Base-by-base conservation (phyloP, 768 basidiomycete species). In the Kwoniella sp. region DNA sequence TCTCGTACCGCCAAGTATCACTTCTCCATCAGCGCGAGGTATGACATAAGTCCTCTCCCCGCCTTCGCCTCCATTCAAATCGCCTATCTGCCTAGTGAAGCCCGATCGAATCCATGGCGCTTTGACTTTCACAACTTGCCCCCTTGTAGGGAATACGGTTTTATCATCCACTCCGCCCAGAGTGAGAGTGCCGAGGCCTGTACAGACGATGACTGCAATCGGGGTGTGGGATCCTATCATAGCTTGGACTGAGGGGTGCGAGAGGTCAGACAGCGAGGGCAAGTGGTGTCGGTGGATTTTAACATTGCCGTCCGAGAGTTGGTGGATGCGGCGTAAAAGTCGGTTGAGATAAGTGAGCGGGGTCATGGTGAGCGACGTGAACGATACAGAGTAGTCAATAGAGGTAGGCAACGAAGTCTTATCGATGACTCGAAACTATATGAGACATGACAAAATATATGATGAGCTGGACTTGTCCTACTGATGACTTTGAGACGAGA, bases 291-390 rank as follows among this genome's bases (percentile, higher is more conserved):
- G 68, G 46, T 71, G 68, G 8, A 80, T 48, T 2, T 49, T 49
- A 26, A 72, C 37, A 37, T 36, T 71, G 17, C 73, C 77, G 37
- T 66, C 66, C 0, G 33, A 36, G 10, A 50, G 59, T 4, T 10
- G 7, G 9, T 54, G 9, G 54, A 80, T 70, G 2, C 60, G 53
- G 9, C 44, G 25, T 2, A 72, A 37, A 0, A 81, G 76, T 24
- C 72, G 71, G 13, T 70, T 57, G 29, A 80, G 73, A 67, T 80
- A 77, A 37, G 60, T 49, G 2, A 63, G 50, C 0, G 80, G 78
- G 13, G 77, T 78, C 65, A 81, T 79, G 19, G 80, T 80, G n/a
- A 81, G 44, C 17, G 80, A 79, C 1, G 77, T 78, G 78, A 77
- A 76, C 44, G 70, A 71, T 63, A 77, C 62, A 26, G 77, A 73